These are phyloP conservation scores for Melampsora medusae DNA, from an alignment of 1,284 basidiomycete genomes.

Conservation along the genomic window DNA sequence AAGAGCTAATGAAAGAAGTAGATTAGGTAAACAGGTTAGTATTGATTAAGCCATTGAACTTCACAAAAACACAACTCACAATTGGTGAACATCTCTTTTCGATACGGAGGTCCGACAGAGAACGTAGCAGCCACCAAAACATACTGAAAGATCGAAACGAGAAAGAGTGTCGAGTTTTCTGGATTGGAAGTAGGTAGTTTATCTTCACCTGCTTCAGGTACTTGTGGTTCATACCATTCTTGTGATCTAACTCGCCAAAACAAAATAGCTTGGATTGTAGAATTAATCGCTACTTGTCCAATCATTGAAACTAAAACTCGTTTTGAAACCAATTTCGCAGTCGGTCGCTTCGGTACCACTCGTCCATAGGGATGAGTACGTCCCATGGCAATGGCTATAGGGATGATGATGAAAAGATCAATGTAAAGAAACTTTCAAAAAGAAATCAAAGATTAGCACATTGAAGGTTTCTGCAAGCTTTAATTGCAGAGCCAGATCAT, in stretches of 20 bases:
- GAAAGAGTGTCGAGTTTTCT: constrained; percentile 89
- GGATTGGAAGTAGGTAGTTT: constrained; percentile 85
- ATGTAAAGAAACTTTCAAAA: constrained; percentile 82
- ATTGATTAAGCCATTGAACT: neutral
- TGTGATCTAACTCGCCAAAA: constrained; percentile 85
- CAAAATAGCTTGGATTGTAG: constrained; percentile 76
- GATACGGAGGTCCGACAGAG: constrained; percentile 94
- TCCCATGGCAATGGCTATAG: constrained; percentile 93
- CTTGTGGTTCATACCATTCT: constrained; percentile 69
- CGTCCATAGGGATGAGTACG: constrained; percentile 83
- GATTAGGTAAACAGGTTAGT: neutral
- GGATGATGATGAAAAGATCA: constrained; percentile 95
- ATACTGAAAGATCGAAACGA: constrained; percentile 97
- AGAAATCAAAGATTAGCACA: constrained; percentile 20
- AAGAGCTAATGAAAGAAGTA: constrained; percentile 14
- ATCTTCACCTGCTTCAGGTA: constrained; percentile 61
- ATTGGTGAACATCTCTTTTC: constrained; percentile 92
- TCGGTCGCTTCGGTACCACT: constrained; percentile 86
- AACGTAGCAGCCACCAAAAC: constrained; percentile 94
- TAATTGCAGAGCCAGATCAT: constrained; percentile 25
- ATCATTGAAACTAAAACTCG: constrained; percentile 91
- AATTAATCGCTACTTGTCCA: constrained; percentile 86
- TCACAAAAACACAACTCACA: constrained; percentile 58
- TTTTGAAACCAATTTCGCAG: constrained; percentile 91
- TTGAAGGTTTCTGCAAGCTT: constrained; percentile 26